Evolutionary conservation across 768 basidiomycete species (phyloP).

Genomic region (Tulasnella sp.): DNA sequence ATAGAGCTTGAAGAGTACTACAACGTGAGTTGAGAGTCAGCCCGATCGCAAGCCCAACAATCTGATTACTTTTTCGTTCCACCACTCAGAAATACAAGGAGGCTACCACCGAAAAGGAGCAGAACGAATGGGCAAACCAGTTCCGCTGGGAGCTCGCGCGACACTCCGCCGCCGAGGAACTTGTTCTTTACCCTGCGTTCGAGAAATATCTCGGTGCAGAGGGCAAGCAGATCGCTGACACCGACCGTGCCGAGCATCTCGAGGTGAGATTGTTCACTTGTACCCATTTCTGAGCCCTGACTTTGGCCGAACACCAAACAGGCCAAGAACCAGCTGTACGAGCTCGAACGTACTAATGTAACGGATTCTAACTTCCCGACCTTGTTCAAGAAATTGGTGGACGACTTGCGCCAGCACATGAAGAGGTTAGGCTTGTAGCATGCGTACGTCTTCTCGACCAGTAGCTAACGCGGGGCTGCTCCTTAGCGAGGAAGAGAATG

Average conservation of each 20-base stretch:
- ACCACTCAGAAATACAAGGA: constrained; percentile 3
- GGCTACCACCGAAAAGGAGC: constrained; percentile 24
- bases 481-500: constrained; percentile 50
- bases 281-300: background rate
- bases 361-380: constrained; percentile 41
- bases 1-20: constrained; percentile 27
- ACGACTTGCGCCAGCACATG: constrained; percentile 38
- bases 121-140: constrained; percentile 53
- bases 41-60: no score
- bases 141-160: constrained; percentile 56
- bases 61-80: background rate
- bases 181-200: constrained; percentile 60
- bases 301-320: constrained; percentile 23
- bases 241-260: constrained; percentile 57
- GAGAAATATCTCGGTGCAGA: constrained; percentile 52
- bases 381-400: constrained; percentile 21
- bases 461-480: background rate
- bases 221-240: constrained; percentile 49
- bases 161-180: constrained; percentile 50
- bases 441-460: constrained; percentile 40
- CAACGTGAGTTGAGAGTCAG: background rate
- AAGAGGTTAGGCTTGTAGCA: constrained; percentile 40
- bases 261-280: constrained; percentile 34
- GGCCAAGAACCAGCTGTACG: constrained; percentile 44
- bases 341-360: constrained; percentile 41